Evolutionary conservation across 1,284 basidiomycete species (phyloP).

Genomic region (Cyathus pygmaeus): DNA sequence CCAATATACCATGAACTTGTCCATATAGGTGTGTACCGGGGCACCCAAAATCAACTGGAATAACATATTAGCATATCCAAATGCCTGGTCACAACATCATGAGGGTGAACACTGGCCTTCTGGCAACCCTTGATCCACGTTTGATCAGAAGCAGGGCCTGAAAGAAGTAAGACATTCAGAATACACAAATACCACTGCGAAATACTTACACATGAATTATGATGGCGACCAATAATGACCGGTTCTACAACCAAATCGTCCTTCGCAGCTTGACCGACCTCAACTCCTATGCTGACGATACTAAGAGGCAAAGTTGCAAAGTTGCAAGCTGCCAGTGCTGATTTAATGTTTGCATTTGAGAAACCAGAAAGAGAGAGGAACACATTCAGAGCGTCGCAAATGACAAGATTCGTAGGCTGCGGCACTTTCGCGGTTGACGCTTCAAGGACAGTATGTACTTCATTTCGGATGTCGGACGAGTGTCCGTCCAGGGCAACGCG

Average conservation of each 20-base stretch:
- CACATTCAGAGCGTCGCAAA: constrained; percentile 65
- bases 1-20: not conserved
- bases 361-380: constrained; percentile 50
- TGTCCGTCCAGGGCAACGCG: constrained; percentile 73
- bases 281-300: constrained; percentile 54
- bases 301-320: constrained; percentile 61
- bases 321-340: constrained; percentile 60
- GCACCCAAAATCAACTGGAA: constrained; percentile 61
- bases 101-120: constrained; percentile 74
- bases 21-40: constrained; percentile 55
- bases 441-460: constrained; percentile 56
- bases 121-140: constrained; percentile 90
- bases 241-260: constrained; percentile 64
- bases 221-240: constrained; percentile 81
- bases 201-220: constrained; percentile 62
- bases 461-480: constrained; percentile 62
- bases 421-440: constrained; percentile 45
- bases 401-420: constrained; percentile 58
- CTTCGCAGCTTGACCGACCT: constrained; percentile 45
- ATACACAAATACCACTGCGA: not conserved
- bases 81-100: constrained; percentile 62
- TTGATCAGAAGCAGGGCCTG: constrained; percentile 66
- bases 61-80: constrained; percentile 62
- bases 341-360: constrained; percentile 45
- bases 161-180: constrained; percentile 3